phyloP scores from a whole-genome alignment of 345 rosid species.

The Abelmoschus esculentus region DNA sequence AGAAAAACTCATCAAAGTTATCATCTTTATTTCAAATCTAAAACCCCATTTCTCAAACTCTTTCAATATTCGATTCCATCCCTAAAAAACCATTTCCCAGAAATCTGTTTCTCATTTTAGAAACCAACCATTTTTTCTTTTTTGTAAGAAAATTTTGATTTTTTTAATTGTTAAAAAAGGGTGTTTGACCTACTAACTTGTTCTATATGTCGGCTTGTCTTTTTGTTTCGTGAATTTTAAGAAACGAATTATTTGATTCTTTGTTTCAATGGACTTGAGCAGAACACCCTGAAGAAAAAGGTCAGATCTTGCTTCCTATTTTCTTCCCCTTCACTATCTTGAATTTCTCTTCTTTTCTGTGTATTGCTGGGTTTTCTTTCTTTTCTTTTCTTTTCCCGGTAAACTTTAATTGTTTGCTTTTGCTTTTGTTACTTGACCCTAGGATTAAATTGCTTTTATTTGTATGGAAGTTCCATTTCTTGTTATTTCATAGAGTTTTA shows the following conservation, averaged over 20 bases:
- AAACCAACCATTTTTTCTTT: neutral
- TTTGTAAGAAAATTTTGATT: neutral
- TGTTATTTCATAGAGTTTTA: neutral
- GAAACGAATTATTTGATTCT: neutral
- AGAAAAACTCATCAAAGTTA: neutral
- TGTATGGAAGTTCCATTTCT: neutral
- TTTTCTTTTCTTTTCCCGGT: too few relatives aligned
- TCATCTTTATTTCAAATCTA: neutral
- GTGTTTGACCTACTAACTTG: constrained; percentile 3
- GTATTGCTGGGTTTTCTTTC: neutral
- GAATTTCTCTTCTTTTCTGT: neutral
- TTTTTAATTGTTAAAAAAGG: neutral
- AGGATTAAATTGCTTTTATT: neutral
- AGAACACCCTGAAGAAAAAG: neutral
- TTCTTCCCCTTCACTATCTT: neutral
- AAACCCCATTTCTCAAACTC: neutral
- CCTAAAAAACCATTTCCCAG: neutral
- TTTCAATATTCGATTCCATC: neutral
- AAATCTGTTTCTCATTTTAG: neutral
- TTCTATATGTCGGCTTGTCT: constrained; percentile 9
- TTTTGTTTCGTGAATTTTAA: constrained; percentile 2
- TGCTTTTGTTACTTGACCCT: neutral
- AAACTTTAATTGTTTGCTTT: neutral
- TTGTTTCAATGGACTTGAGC: neutral
- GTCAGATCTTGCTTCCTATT: neutral